A percentile compares a stretch with the other conserved stretches of the same genome.
These are phyloP conservation scores for Yarrowia sp. DNA, from an alignment of 805 yeast genomes.

Conservation along the genomic window DNA sequence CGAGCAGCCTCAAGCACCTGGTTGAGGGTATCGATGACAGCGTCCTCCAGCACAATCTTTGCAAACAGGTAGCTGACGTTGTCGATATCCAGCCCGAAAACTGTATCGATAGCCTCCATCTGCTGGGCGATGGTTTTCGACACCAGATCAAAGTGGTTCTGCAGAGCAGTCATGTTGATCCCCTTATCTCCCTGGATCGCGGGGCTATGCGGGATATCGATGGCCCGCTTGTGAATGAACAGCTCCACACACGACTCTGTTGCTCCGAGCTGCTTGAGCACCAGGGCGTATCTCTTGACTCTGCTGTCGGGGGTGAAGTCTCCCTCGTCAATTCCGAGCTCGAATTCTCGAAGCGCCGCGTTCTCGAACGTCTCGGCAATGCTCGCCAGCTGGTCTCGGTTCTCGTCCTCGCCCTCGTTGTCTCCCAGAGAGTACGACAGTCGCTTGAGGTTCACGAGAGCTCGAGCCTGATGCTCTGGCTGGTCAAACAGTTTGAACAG, in stretches of 20 bases:
- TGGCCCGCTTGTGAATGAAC: constrained; percentile 34
- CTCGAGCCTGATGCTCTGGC: constrained; percentile 53
- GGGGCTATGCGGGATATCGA: not conserved
- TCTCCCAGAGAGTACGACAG: constrained; percentile 42
- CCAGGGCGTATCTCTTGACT: constrained; percentile 39
- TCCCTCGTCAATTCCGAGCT: constrained; percentile 50
- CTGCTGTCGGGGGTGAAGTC: constrained; percentile 41
- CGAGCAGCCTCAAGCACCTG: constrained; percentile 31
- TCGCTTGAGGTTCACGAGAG: constrained; percentile 44
- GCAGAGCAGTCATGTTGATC: constrained; percentile 31
- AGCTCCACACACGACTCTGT: constrained; percentile 38
- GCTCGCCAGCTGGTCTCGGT: constrained; percentile 46
- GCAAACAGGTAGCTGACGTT: constrained; percentile 51
- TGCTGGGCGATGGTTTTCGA: constrained; percentile 43
- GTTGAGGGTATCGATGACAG: constrained; percentile 34
- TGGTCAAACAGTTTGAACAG: constrained; percentile 49
- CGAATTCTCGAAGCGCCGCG: constrained; percentile 68
- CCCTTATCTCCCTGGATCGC: constrained; percentile 16
- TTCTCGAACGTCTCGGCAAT: constrained; percentile 67
- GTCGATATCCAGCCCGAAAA: constrained; percentile 44
- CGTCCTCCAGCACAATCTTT: constrained; percentile 45
- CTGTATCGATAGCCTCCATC: constrained; percentile 43
- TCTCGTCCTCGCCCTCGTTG: constrained; percentile 41
- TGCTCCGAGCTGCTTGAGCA: constrained; percentile 39
- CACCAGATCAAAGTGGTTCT: constrained; percentile 34